Evolutionary conservation across 2,329 filamentous ascomycete genomes (phyloP), one percentile per base, ranked within the genome.

Genomic region (Cladosporium sp.): DNA sequence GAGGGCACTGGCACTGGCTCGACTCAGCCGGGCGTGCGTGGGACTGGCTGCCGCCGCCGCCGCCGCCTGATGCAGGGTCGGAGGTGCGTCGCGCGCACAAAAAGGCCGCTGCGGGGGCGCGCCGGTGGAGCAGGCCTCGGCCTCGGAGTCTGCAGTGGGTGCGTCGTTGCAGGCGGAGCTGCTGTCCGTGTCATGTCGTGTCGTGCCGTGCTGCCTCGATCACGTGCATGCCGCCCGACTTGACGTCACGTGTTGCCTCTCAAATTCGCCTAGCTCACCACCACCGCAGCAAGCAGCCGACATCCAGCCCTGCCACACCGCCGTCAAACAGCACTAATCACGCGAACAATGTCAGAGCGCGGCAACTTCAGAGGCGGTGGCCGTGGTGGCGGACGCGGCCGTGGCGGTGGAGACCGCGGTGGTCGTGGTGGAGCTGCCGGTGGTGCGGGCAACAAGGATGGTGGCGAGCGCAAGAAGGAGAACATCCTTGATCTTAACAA

Each of bases 401-500:
- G 73, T 24, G 66, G 65, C 49, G 67, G 72, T 15, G 68, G 73
- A n/a, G 68, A 68, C 52, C 67, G 73, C 17, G 67, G 73, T 8
- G 75, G 75, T 51, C 74, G 76, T 37, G 73, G 76, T 53, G 75
- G 74, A 13, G 45, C 12, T 19, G 66, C 8, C 12, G 61, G 67
- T 5, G 61, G 64, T 13, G 55, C 64, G 28, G 74, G 74, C 45
- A 66, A 68, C 25, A 65, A 69, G 40, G 63, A 61, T 42, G 60
- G 62, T 56, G 58, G 58, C 54, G 67, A 84, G 87, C 67, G 91
- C 60, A 97, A 96, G 85, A 97, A 97, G 81, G 94, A 99, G 77
- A 97, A 97, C 74, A 99, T 99, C 68, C 84, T 99, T 55, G 93
- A 99, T 71, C 76, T 99, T 68, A 85, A 82, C 71, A 96, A 96